These are phyloP conservation scores for Phytopythium kandeliae DNA, from an alignment of 352 stramenopile species.

Conservation along the genomic window DNA sequence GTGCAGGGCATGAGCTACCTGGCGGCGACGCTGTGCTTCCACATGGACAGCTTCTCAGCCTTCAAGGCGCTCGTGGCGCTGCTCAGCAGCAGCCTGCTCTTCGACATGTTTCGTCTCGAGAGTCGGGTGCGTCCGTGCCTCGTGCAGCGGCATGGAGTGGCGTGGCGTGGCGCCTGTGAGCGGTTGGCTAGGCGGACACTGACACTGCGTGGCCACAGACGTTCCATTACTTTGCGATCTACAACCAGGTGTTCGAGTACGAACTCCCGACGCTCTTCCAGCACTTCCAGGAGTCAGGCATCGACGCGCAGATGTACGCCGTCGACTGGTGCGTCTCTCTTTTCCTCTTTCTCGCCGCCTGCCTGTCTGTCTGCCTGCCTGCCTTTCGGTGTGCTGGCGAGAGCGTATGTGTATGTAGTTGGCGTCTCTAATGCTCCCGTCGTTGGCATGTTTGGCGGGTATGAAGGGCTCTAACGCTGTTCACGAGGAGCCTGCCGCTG, in stretches of 20 bases:
- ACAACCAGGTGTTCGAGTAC: slow-evolving; percentile 78
- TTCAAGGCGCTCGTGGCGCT: slow-evolving; percentile 81
- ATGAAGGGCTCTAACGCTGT: slow-evolving; percentile 69
- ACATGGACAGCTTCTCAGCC: slow-evolving; percentile 86
- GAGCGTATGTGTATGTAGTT: no score
- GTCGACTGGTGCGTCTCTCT: slow-evolving; percentile 67
- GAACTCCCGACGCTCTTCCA: slow-evolving; percentile 55
- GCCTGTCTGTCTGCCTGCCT: no score
- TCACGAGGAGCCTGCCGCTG: slow-evolving; percentile 69
- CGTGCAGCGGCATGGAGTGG: no score
- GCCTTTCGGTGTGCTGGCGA: no score
- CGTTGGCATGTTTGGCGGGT: background rate
- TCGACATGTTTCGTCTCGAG: slow-evolving; percentile 86
- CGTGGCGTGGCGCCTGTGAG: no score
- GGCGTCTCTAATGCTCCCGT: no score
- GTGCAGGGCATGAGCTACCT: slow-evolving; percentile 88
- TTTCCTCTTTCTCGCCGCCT: no score
- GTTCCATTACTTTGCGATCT: slow-evolving; percentile 79
- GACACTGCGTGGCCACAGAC: slow-evolving; percentile 29
- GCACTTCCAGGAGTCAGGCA: slow-evolving; percentile 68
- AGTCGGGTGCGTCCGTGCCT: slow-evolving; percentile 52
- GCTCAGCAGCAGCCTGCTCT: slow-evolving; percentile 81
- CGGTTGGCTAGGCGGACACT: no score
- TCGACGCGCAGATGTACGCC: slow-evolving; percentile 84
- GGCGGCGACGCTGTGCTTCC: slow-evolving; percentile 76